These are phyloP conservation scores for Aspergillus japonicus DNA, from an alignment of 2,329 filamentous ascomycete species.

Conservation along the genomic window DNA sequence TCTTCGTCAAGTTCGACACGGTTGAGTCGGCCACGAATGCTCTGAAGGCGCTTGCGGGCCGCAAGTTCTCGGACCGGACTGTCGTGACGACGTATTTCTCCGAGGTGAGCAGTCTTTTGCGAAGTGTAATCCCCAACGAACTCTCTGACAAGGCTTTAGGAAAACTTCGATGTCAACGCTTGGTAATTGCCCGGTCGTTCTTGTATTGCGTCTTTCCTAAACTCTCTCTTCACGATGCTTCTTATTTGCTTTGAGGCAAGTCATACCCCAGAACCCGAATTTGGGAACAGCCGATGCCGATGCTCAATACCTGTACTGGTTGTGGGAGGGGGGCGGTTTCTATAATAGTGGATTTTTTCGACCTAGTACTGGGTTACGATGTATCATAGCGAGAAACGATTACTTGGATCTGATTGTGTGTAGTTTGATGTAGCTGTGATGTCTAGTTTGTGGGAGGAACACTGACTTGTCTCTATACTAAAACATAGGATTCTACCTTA, in stretches of 20 bases:
- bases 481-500: no score
- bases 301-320: constrained; percentile 5
- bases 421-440: neutral
- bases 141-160: constrained; percentile 51
- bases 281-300: constrained; percentile 6
- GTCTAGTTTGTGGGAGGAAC: neutral
- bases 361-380: constrained; percentile 17
- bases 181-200: constrained; percentile 59
- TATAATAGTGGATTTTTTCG: neutral
- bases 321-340: neutral
- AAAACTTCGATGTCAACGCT: constrained; percentile 89
- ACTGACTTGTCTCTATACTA: no score
- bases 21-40: constrained; percentile 78
- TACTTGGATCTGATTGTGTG: constrained; percentile 4
- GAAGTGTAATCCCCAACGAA: no score
- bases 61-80: constrained; percentile 94
- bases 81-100: constrained; percentile 96
- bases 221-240: constrained; percentile 7
- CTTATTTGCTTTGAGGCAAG: constrained; percentile 2
- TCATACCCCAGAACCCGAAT: neutral
- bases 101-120: constrained; percentile 59
- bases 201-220: neutral
- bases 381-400: constrained; percentile 18
- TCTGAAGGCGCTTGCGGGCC: constrained; percentile 81
- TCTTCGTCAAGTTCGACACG: constrained; percentile 89